phyloP scores from a whole-genome alignment of 768 basidiomycete genomes.

The Lactarius hatsudake region DNA sequence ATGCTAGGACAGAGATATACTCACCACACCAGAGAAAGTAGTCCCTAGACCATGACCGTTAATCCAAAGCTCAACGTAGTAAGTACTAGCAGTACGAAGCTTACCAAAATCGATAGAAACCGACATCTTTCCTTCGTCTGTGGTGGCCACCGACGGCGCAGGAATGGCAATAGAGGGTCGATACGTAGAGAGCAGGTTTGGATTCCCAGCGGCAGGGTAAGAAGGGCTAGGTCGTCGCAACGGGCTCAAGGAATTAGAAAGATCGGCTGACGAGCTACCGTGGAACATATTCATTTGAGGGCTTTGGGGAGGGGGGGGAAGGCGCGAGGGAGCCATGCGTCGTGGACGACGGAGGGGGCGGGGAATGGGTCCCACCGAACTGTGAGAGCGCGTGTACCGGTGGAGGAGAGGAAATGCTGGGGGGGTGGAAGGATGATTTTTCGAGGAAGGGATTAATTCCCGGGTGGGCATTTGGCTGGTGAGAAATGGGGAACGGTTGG shows the following conservation, averaged over 20 bases:
- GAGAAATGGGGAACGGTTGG: slow-evolving; percentile 40
- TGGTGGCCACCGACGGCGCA: slow-evolving; percentile 4
- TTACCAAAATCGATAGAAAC: slow-evolving; percentile 81
- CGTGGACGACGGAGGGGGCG: slow-evolving; percentile 3
- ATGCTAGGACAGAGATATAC: slow-evolving; percentile 34
- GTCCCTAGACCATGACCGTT: slow-evolving; percentile 52
- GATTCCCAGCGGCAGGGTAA: slow-evolving; percentile 14
- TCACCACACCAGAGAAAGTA: slow-evolving; percentile 82
- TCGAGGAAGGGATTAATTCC: slow-evolving; percentile 11
- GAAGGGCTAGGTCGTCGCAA: slow-evolving; percentile 22
- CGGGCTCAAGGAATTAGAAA: background rate
- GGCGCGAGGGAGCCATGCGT: background rate
- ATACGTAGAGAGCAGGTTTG: slow-evolving; percentile 17
- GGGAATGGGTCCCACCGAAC: background rate
- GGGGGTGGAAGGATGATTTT: background rate
- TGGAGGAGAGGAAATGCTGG: slow-evolving; percentile 5
- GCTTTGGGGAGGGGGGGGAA: background rate
- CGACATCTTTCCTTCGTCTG: slow-evolving; percentile 76
- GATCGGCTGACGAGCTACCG: slow-evolving; percentile 2
- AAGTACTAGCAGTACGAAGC: slow-evolving; percentile 26
- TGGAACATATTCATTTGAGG: slow-evolving; percentile 1
- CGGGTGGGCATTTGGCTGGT: slow-evolving; percentile 49
- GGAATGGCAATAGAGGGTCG: slow-evolving; percentile 7
- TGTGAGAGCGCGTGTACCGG: background rate
- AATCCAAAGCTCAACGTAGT: slow-evolving; percentile 8